Evolutionary conservation across 495 filamentous ascomycete genomes (phyloP), one percentile per base, ranked within the genome.

Genomic region (Glonium stellatum): DNA sequence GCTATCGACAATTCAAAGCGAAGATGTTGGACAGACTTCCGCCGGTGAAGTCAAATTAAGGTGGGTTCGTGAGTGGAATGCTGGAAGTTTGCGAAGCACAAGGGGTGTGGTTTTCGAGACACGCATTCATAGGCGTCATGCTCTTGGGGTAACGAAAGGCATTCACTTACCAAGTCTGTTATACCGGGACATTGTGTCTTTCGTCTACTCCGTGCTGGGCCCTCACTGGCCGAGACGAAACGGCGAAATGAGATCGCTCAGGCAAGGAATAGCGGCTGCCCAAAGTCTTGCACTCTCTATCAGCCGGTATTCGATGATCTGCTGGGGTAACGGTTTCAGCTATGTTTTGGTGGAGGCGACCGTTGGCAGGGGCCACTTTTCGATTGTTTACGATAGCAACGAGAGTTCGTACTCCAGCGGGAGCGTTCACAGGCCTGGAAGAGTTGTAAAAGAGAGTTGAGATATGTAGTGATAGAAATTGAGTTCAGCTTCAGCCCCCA

Each of bases 111-210:
- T 18, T 1, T 18, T 44, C 39, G 39, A 13, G 39, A 44, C 39
- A 18, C 39, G 39, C 39, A 44, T 13, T 44, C 39, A 44, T 15
- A 44, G 39, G 12, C 10, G 39, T 44, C 39, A 44, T 44, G 10
- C 27, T 6, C 27, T 31, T 44, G 39, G 4, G 13, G 4, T 44
- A 44, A 4, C 13, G 19, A 51, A 31, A 27, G 25, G 15, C 48
- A 23, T 51, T 23, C 48, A 51, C 48, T 51, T 31, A 51, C 48
- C 48, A 51, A 51, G 48, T 51, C 19, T 51, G 48, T 51, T 27
- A 31, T 51, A 51, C 21, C 48, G 48, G 48, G 48, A 51, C 48
- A 51, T 51, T 23, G 23, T 31, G 18, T 51, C 19, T n/a, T 23
- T 21, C 11, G 15, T 23, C 48, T 31, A 8, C 13, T 48, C 18